A percentile compares a stretch with the other conserved stretches of the same genome.
These are phyloP conservation scores for Nothophaeocryptopus gaeumannii DNA, from an alignment of 2,329 filamentous ascomycete genomes.

Conservation along the genomic window DNA sequence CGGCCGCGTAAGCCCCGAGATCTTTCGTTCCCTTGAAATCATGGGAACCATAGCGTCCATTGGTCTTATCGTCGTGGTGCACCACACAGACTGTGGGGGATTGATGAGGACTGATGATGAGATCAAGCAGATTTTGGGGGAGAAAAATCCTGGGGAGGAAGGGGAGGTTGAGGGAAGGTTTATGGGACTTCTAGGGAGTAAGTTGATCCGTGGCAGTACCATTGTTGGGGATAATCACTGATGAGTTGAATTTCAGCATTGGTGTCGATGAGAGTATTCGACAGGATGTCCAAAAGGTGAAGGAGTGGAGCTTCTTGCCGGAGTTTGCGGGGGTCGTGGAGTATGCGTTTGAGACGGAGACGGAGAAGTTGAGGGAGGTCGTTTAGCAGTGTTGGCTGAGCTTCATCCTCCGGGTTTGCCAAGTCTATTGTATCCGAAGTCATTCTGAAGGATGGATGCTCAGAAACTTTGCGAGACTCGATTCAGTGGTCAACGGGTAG, in stretches of 20 bases:
- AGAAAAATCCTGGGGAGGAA: no score
- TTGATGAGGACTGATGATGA: neutral
- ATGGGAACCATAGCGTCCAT: slow-evolving; percentile 2
- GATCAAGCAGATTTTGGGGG: neutral
- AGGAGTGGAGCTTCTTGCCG: slow-evolving; percentile 1
- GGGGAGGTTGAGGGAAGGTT: no score
- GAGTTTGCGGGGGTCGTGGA: neutral
- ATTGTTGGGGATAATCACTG: no score
- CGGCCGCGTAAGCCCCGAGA: neutral
- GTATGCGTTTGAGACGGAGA: slow-evolving; percentile 1
- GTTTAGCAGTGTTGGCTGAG: no score
- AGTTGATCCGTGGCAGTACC: no score
- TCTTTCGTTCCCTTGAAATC: neutral
- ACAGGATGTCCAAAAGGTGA: neutral
- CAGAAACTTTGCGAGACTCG: no score
- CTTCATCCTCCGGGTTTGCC: no score
- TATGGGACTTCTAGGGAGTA: no score
- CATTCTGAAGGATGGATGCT: no score
- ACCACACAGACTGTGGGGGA: neutral
- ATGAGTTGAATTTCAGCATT: no score
- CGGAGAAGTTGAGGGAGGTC: neutral
- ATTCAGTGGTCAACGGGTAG: no score
- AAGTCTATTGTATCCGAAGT: no score
- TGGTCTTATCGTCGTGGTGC: neutral
- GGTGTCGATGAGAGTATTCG: neutral